Percentiles rank a stretch among this genome's conserved stretches.
Evolutionary conservation across 208 protist species (phyloP).

Genomic region (Trypanosoma brucei): DNA sequence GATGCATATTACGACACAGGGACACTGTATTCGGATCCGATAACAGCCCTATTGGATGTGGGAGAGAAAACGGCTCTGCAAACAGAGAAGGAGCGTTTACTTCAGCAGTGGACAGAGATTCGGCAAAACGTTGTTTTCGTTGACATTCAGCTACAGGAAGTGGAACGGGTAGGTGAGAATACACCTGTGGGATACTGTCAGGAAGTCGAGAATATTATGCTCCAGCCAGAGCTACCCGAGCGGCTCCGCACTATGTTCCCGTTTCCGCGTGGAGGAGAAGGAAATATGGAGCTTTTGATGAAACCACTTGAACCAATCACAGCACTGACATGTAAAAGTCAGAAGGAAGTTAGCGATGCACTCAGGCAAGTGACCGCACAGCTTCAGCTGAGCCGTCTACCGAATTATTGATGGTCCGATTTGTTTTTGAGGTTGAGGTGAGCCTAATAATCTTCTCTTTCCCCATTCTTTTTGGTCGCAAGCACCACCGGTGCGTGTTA

Average conservation of each 20-base stretch:
- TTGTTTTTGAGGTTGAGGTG: not conserved
- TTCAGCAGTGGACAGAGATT: conserved; percentile 52
- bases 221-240: conserved; percentile 49
- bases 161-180: conserved; percentile 55
- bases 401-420: not conserved
- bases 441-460: no score
- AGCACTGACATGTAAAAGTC: not conserved
- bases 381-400: conserved; percentile 5
- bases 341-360: not conserved
- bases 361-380: conserved; percentile 3
- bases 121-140: conserved; percentile 56
- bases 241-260: conserved; percentile 47
- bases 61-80: conserved; percentile 20
- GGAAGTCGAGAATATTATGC: conserved; percentile 55
- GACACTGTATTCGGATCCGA: conserved; percentile 6
- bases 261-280: conserved; percentile 33
- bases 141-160: conserved; percentile 77
- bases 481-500: no score
- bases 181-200: conserved; percentile 63
- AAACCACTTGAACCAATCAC: conserved; percentile 28
- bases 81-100: conserved; percentile 46
- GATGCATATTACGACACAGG: conserved; percentile 20
- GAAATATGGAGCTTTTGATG: conserved; percentile 45
- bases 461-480: no score
- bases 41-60: not conserved